Evolutionary conservation across 1,284 basidiomycete genomes (phyloP).

Genomic region (Phenoliferia sp.): DNA sequence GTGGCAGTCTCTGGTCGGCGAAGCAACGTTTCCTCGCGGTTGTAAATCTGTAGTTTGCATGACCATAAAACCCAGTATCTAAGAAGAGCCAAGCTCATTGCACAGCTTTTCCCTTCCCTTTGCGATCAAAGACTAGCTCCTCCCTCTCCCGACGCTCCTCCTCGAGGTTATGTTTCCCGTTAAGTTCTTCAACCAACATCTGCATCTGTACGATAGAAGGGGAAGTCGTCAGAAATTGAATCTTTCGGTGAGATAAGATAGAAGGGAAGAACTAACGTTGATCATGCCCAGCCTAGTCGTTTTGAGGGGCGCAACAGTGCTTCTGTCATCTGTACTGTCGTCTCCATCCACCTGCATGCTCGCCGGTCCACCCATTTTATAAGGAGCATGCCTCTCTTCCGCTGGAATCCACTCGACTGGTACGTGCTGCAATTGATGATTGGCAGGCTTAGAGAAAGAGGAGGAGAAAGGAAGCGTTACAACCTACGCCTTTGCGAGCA

Average conservation of each 20-base stretch:
- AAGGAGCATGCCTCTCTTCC: slow-evolving; percentile 40
- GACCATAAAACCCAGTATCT: too few species aligned
- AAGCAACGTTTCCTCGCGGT: too few species aligned
- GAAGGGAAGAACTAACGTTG: slow-evolving; percentile 9
- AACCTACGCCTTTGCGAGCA: slow-evolving; percentile 46
- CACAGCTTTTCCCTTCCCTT: slow-evolving; percentile 41
- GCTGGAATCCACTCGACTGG: slow-evolving; percentile 73
- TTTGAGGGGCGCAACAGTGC: slow-evolving; percentile 12
- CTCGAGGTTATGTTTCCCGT: slow-evolving; percentile 47
- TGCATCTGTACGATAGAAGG: slow-evolving; percentile 11
- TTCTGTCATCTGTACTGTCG: neutral
- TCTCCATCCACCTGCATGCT: slow-evolving; percentile 1
- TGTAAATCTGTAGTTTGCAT: too few species aligned
- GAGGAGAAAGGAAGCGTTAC: neutral
- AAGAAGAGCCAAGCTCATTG: too few species aligned
- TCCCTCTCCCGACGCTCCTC: slow-evolving; percentile 51
- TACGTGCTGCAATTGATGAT: slow-evolving; percentile 45
- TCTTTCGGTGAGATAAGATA: neutral
- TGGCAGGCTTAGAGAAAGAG: neutral
- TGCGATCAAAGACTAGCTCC: slow-evolving; percentile 34
- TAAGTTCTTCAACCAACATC: slow-evolving; percentile 50
- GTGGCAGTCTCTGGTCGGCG: too few species aligned
- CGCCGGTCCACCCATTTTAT: neutral
- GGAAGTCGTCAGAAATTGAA: neutral
- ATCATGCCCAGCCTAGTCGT: slow-evolving; percentile 15